These are phyloP conservation scores for Trichomonascaceae sp. DNA, from an alignment of 1,139 yeast genomes.

Conservation along the genomic window DNA sequence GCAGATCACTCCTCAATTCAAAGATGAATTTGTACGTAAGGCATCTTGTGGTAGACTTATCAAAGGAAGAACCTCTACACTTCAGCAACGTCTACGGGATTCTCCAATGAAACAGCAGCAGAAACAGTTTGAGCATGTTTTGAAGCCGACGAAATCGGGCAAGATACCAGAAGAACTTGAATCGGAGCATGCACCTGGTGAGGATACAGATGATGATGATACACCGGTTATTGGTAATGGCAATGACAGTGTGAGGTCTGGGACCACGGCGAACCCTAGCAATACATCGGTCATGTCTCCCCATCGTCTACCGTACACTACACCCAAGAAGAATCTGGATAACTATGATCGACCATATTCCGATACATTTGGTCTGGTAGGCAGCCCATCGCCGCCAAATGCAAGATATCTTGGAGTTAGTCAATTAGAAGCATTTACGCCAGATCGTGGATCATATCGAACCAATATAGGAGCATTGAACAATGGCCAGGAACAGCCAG, in stretches of 20 bases:
- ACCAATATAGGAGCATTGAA: background rate
- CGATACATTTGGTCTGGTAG: constrained; percentile 19
- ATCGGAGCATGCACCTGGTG: background rate
- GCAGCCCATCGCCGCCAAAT: constrained; percentile 30
- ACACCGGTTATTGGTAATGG: background rate
- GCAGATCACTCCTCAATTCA: constrained; percentile 85
- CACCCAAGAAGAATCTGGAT: constrained; percentile 9
- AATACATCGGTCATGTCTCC: constrained; percentile 5
- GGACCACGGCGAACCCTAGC: background rate
- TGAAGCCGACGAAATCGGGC: constrained; percentile 9
- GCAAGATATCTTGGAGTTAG: constrained; percentile 37
- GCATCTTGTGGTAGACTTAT: constrained; percentile 52
- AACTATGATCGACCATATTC: constrained; percentile 22
- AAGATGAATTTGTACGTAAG: constrained; percentile 75
- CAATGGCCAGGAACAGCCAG: constrained; percentile 3
- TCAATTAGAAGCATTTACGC: constrained; percentile 76
- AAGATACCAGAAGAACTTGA: background rate
- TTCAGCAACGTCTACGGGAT: constrained; percentile 9
- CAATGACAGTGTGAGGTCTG: background rate
- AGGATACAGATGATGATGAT: constrained; percentile 8
- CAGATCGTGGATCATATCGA: constrained; percentile 53
- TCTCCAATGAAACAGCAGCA: constrained; percentile 10
- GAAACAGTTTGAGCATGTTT: constrained; percentile 11
- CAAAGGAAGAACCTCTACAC: constrained; percentile 34
- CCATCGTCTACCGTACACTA: constrained; percentile 11